phyloP scores from a whole-genome alignment of 1,284 basidiomycete species.

The Puccinia polysora region DNA sequence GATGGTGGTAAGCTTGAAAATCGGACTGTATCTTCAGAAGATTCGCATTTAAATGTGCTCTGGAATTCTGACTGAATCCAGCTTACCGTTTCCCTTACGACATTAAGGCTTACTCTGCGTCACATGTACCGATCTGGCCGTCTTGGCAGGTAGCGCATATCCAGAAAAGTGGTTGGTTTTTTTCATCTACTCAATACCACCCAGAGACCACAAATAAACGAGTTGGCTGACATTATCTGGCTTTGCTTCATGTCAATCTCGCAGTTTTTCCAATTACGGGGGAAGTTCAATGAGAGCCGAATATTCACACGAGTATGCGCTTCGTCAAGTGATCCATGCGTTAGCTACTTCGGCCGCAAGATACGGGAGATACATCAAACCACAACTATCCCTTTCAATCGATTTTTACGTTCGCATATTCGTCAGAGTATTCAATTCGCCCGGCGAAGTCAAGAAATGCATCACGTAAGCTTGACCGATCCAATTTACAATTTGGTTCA shows the following conservation, averaged over 20 bases:
- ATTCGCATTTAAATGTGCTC: too few relatives aligned
- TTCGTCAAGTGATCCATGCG: slow-evolving; percentile 80
- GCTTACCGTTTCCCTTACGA: neutral
- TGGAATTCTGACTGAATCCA: neutral
- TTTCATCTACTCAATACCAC: neutral
- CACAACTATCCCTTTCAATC: slow-evolving; percentile 86
- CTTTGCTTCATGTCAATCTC: too few relatives aligned
- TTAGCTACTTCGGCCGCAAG: slow-evolving; percentile 79
- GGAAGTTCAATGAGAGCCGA: slow-evolving; percentile 87
- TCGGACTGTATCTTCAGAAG: neutral
- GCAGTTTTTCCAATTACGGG: slow-evolving; percentile 88
- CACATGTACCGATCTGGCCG: slow-evolving; percentile 92
- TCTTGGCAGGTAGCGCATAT: slow-evolving; percentile 88
- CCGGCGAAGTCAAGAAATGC: slow-evolving; percentile 79
- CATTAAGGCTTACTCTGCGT: slow-evolving; percentile 76
- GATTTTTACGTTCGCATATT: slow-evolving; percentile 97
- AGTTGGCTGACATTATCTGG: too few relatives aligned
- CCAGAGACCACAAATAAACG: neutral
- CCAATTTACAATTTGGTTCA: neutral
- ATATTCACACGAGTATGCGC: slow-evolving; percentile 87
- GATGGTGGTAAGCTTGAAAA: slow-evolving; percentile 67
- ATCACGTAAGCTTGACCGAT: slow-evolving; percentile 60
- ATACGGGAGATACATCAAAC: slow-evolving; percentile 87
- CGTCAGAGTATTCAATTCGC: slow-evolving; percentile 69
- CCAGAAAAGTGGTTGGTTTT: slow-evolving; percentile 82